Conservation (phyloP, 2,329 filamentous ascomycete genomes). For the Beauveria pseudobassiana region DNA sequence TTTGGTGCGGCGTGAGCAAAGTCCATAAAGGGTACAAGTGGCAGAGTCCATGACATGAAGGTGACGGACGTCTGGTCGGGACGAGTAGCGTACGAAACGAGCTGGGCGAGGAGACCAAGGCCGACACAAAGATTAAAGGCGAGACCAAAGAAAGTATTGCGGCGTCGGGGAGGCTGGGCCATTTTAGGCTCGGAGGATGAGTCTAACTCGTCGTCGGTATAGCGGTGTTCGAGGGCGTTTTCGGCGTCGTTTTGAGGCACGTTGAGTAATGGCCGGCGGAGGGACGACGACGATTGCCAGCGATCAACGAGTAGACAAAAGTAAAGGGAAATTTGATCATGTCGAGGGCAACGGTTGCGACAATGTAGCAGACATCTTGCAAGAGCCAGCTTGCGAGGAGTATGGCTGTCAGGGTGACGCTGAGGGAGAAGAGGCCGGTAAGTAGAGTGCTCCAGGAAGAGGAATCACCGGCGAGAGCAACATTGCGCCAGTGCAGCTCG, state of each 20-base stretch:
- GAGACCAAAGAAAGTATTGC: neutral
- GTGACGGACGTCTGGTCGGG: conserved; percentile 24
- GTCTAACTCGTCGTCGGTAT: conserved; percentile 11
- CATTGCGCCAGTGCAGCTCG: conserved; percentile 29
- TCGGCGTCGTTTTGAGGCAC: conserved; percentile 21
- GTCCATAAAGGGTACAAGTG: conserved; percentile 27
- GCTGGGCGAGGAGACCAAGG: conserved; percentile 15
- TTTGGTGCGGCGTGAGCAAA: conserved; percentile 21
- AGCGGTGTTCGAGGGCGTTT: neutral
- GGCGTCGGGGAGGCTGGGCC: neutral
- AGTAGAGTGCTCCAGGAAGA: conserved; percentile 24
- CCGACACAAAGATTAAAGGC: conserved; percentile 14
- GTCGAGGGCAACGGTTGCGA: conserved; percentile 17
- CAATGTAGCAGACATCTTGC: conserved; percentile 18
- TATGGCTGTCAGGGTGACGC: conserved; percentile 15
- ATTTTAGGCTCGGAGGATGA: conserved; percentile 1
- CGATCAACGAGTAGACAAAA: conserved; percentile 8
- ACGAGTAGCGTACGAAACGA: conserved; percentile 18
- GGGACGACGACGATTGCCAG: neutral
- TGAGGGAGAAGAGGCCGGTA: conserved; percentile 22
- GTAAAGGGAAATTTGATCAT: conserved; percentile 20
- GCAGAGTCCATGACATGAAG: conserved; percentile 29
- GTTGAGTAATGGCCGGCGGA: conserved; percentile 14
- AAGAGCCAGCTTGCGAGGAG: conserved; percentile 18
- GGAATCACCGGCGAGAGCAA: conserved; percentile 23